Conservation (phyloP, 495 filamentous ascomycete species). For the Tuber umbilicatum region DNA sequence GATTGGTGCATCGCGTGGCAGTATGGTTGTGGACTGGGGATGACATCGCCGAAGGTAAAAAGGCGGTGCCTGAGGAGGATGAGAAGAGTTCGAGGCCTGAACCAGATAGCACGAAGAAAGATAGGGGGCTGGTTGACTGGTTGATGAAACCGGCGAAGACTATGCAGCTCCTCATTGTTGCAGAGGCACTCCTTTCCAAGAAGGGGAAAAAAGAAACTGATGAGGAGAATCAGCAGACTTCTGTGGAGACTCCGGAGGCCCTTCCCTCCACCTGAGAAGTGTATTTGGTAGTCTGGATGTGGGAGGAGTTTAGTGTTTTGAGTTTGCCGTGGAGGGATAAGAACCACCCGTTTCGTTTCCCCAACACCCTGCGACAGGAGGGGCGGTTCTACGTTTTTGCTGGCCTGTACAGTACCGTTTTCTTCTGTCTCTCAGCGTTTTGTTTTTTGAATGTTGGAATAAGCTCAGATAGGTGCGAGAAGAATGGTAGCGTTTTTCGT, state of each 20-base stretch:
- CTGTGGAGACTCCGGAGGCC: neutral
- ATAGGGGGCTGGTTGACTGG: neutral
- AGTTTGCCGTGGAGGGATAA: neutral
- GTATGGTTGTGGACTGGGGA: neutral
- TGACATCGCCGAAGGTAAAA: neutral
- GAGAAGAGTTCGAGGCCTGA: neutral
- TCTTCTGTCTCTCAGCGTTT: too few relatives aligned
- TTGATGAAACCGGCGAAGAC: neutral
- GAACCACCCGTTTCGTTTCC: too few relatives aligned
- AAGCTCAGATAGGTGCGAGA: too few relatives aligned
- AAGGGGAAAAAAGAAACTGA: neutral
- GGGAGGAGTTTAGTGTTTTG: neutral
- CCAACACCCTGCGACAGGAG: too few relatives aligned
- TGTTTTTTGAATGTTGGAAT: too few relatives aligned
- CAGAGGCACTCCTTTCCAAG: neutral
- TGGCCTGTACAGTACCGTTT: too few relatives aligned
- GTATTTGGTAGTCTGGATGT: neutral
- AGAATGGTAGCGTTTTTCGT: too few relatives aligned
- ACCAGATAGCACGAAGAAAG: neutral
- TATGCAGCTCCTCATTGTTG: neutral
- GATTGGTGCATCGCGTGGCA: neutral
- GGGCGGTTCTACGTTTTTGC: too few relatives aligned
- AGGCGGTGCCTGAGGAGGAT: neutral
- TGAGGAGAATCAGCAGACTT: neutral
- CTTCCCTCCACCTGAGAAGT: neutral